Evolutionary conservation across 208 protist species (phyloP), one percentile per base, ranked within the genome.

Genomic region (Ichthyophonus hoferi): DNA sequence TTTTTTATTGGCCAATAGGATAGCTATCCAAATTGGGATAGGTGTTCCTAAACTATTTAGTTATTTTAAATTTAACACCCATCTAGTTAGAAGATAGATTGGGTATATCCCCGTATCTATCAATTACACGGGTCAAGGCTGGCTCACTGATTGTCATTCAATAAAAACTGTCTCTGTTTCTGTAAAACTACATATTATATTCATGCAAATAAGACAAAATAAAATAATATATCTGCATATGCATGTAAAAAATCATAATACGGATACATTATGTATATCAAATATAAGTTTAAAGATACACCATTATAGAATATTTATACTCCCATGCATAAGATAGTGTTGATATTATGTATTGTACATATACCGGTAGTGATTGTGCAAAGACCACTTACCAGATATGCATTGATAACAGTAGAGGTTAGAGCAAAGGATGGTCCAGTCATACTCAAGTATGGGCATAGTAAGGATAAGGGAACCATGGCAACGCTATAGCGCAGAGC

Each of bases 401-500:
- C 85, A 35, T 88, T 88, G 2, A 81, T 58, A 37, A 81, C 2
- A 79, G 35, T 77, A 38, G 85, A 88, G 0, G 42, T 81, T 2
- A 43, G 14, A 42, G 85, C 85, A 85, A 83, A 89, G 24, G 31
- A 78, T 3, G 24, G 33, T 35, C 17, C 40, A 12, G 79, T 50
- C 76, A 86, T 58, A n/a, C 43, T 79, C 2, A 90, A 3, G n/a
- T 39, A 50, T 34, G 76, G 38, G 37, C 37, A 33, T 24, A 34
- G 38, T 2, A 78, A 34, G 40, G 85, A 87, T 24, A 89, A 14
- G 40, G 86, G 87, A 37, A 91, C 3, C n/a, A 88, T 3, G 2
- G 38, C 43, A 31, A 50, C 2, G 1, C 12, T 38, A 58, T 91
- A 91, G 1, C 90, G 86, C 35, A 91, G 42, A 31, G 90, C 79